Conservation (phyloP, 2,329 filamentous ascomycete species). For the Cordyceps cateniannulata region DNA sequence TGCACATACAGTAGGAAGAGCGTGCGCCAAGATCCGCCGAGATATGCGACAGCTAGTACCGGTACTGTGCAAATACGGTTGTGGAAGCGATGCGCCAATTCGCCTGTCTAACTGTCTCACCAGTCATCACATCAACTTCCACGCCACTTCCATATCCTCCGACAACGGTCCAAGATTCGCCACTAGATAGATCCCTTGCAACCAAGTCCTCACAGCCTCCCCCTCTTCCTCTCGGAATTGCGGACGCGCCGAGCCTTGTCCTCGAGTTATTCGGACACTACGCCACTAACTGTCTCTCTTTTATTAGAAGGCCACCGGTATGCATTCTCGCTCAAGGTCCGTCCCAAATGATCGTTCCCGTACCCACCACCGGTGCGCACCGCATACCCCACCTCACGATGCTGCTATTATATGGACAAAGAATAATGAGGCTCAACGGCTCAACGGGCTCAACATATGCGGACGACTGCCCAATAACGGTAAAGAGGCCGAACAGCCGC, state of each 20-base stretch:
- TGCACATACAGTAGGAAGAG: background rate
- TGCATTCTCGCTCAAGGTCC: background rate
- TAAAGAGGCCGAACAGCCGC: background rate
- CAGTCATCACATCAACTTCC: background rate
- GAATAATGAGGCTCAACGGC: conserved; percentile 3
- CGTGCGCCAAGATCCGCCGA: background rate
- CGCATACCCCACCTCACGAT: conserved; percentile 7
- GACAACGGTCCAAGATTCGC: too few relatives aligned
- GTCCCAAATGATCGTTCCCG: conserved; percentile 7
- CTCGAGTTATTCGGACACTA: too few relatives aligned
- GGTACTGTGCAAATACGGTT: background rate
- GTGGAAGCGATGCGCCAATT: too few relatives aligned
- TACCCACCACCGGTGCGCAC: background rate
- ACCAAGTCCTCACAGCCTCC: too few relatives aligned
- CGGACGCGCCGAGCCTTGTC: too few relatives aligned
- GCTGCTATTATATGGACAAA: background rate
- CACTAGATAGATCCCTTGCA: too few relatives aligned
- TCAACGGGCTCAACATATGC: background rate
- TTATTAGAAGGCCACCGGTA: background rate
- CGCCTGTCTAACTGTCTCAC: background rate
- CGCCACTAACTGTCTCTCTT: background rate
- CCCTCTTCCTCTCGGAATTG: too few relatives aligned
- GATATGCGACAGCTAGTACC: background rate
- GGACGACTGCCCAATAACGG: background rate
- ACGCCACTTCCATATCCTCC: too few relatives aligned